These are phyloP conservation scores for Fusarium odoratissimum DNA, from an alignment of 2,329 filamentous ascomycete species.

Conservation along the genomic window DNA sequence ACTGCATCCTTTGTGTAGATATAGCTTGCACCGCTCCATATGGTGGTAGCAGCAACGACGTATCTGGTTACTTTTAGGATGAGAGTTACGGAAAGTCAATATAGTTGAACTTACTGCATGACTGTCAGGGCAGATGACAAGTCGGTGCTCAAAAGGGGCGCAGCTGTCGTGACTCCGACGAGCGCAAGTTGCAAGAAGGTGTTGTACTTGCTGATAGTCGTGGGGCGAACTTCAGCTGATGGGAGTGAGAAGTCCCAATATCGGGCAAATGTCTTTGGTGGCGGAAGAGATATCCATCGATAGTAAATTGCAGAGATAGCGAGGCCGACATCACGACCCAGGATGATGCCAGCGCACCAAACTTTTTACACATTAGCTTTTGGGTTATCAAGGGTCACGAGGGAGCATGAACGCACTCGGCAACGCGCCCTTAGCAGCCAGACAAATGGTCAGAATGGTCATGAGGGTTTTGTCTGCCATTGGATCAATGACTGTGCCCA, in stretches of 20 bases:
- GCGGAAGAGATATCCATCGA: slow-evolving; percentile 91
- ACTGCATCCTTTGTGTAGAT: slow-evolving; percentile 91
- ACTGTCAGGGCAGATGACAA: slow-evolving; percentile 65
- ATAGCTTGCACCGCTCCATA: slow-evolving; percentile 96
- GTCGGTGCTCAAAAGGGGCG: slow-evolving; percentile 77
- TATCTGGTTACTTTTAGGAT: slow-evolving; percentile 65
- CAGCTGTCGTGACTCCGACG: slow-evolving; percentile 84
- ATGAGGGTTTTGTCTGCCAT: slow-evolving; percentile 98
- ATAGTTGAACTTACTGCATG: slow-evolving; percentile 67
- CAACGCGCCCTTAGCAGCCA: slow-evolving; percentile 84
- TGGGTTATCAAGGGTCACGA: not conserved
- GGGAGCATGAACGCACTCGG: slow-evolving; percentile 68
- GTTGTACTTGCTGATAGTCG: slow-evolving; percentile 89
- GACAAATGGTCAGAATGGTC: slow-evolving; percentile 88
- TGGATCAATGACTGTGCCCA: slow-evolving; percentile 93
- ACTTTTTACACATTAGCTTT: slow-evolving; percentile 58
- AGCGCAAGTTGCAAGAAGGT: slow-evolving; percentile 91
- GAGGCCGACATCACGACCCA: slow-evolving; percentile 87
- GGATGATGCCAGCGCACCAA: slow-evolving; percentile 89
- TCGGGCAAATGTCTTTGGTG: slow-evolving; percentile 88
- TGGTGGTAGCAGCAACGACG: slow-evolving; percentile 86
- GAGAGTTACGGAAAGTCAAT: not conserved
- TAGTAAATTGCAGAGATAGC: slow-evolving; percentile 92
- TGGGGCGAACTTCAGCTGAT: slow-evolving; percentile 85
- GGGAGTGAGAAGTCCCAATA: slow-evolving; percentile 99